These are phyloP conservation scores for Globisporangium echinulatum DNA, from an alignment of 352 stramenopile species.

Conservation along the genomic window DNA sequence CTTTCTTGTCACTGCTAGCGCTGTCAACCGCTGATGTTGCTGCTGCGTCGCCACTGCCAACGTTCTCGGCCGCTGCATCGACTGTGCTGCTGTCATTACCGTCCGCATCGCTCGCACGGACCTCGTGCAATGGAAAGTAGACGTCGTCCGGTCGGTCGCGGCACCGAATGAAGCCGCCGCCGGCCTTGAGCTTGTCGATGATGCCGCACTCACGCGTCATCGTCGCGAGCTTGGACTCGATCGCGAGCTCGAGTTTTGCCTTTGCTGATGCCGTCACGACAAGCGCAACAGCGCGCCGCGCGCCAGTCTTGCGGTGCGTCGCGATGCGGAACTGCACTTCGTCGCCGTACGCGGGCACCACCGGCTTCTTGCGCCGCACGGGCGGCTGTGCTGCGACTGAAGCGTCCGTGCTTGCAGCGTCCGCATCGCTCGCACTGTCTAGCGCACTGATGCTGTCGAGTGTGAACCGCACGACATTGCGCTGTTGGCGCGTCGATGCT, in stretches of 20 bases:
- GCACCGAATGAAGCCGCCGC: conserved; percentile 68
- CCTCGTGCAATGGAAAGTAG: conserved; percentile 67
- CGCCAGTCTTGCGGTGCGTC: conserved; percentile 57
- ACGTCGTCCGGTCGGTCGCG: conserved; percentile 58
- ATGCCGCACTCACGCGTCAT: conserved; percentile 55
- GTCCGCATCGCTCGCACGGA: conserved; percentile 25
- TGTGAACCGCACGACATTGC: conserved; percentile 50
- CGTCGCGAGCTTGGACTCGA: conserved; percentile 51
- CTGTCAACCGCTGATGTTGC: conserved; percentile 8
- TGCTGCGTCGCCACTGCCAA: conserved; percentile 6
- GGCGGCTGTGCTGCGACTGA: not conserved
- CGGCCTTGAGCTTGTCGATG: conserved; percentile 50
- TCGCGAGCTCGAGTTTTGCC: conserved; percentile 61
- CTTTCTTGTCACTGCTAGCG: conserved; percentile 6
- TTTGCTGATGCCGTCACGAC: conserved; percentile 45
- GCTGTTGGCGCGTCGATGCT: conserved; percentile 2
- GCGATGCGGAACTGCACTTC: conserved; percentile 70
- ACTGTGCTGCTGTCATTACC: not conserved
- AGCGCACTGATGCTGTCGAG: conserved; percentile 31
- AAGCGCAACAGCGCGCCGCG: conserved; percentile 62
- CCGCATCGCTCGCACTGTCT: not conserved
- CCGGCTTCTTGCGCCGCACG: conserved; percentile 8
- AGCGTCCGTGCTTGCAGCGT: no score
- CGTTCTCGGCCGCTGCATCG: conserved; percentile 6
- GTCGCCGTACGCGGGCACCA: conserved; percentile 52